These are phyloP conservation scores for Mucor irregularis DNA, from an alignment of 371 early-diverging fungal species.

Conservation along the genomic window DNA sequence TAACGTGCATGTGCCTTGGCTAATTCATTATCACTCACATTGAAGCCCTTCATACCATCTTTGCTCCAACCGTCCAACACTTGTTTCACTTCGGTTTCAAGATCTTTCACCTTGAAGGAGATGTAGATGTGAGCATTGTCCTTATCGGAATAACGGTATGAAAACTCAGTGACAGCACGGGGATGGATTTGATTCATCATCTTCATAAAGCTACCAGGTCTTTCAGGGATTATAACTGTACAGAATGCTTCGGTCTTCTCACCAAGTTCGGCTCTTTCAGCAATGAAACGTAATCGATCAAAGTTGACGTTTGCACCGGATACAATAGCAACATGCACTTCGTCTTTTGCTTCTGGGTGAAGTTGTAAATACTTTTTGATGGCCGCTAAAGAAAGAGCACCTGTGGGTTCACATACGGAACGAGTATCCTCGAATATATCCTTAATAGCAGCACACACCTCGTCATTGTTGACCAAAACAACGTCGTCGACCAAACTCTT, in stretches of 20 bases:
- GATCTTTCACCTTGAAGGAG: slow-evolving; percentile 74
- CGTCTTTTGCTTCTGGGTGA: slow-evolving; percentile 41
- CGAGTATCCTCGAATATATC: slow-evolving; percentile 97
- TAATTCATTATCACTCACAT: slow-evolving; percentile 90
- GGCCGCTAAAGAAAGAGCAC: slow-evolving; percentile 89
- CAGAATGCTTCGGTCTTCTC: slow-evolving; percentile 90
- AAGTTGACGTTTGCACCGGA: slow-evolving; percentile 98
- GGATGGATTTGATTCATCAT: slow-evolving; percentile 83
- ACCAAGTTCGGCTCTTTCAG: slow-evolving; percentile 92
- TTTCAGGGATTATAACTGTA: slow-evolving; percentile 87
- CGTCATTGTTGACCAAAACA: slow-evolving; percentile 90
- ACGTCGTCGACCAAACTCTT: slow-evolving; percentile 74
- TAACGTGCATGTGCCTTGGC: slow-evolving; percentile 94
- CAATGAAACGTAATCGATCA: slow-evolving; percentile 93
- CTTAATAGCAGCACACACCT: slow-evolving; percentile 97
- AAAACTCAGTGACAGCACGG: slow-evolving; percentile 87
- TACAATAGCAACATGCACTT: slow-evolving; percentile 75
- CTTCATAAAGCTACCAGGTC: slow-evolving; percentile 83
- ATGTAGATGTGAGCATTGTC: slow-evolving; percentile 83
- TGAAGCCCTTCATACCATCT: slow-evolving; percentile 70
- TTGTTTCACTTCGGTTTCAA: slow-evolving; percentile 65
- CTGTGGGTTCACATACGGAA: slow-evolving; percentile 93
- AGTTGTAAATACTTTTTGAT: slow-evolving; percentile 75
- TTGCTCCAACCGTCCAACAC: slow-evolving; percentile 61
- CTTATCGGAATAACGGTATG: slow-evolving; percentile 86